Evolutionary conservation across 768 basidiomycete species (phyloP), one percentile per base, ranked within the genome.

Genomic region (Mrakia blollopis): DNA sequence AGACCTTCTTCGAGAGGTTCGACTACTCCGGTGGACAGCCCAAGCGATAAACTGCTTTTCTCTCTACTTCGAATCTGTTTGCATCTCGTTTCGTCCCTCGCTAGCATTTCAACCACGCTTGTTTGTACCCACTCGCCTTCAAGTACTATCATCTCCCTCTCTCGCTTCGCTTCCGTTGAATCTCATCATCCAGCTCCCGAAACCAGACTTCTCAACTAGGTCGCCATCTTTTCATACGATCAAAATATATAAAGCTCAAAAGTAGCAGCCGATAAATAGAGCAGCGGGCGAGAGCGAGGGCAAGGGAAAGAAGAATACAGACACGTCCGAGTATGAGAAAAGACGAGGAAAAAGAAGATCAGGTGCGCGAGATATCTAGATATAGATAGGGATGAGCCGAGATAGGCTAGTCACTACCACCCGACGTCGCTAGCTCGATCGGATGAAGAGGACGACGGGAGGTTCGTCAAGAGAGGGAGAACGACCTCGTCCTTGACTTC

Each of bases 1-100:
- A 81, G 77, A 83, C 83, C 4, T 84, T 84, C 79, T 84, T 81
- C 73, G 82, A 84, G 72, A 83, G 83, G 78, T 84, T 32, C 52
- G 71, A 72, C n/a, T 72, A 72, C 25, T 54, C 50, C 7, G 69
- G 69, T 6, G 71, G 71, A 3, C 65, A 68, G 39, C 65, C 65
- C 21, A 68, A 68, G 65, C 39, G 65, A 23, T 68, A 68, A 23
- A 11, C 39, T 32, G 18, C 37, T 13, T n/a, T 11, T n/a, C 23
- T 68, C 37, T n/a, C 39, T 8, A 13, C 3, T 18, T 41, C 65
- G 5, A 2, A 44, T 39, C 37, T n/a, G 3, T 65, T 37, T 37
- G 21, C 32, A 32, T 65, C 28, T 37, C 63, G 21, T 65, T 21
- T 35, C 7, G 28, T 21, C 39, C 18, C 63, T 65, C 21, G 30